Percentiles rank a stretch among this genome's conserved stretches.
Conservation (phyloP, 306 rosid species). For the Fragaria vesca region DNA sequence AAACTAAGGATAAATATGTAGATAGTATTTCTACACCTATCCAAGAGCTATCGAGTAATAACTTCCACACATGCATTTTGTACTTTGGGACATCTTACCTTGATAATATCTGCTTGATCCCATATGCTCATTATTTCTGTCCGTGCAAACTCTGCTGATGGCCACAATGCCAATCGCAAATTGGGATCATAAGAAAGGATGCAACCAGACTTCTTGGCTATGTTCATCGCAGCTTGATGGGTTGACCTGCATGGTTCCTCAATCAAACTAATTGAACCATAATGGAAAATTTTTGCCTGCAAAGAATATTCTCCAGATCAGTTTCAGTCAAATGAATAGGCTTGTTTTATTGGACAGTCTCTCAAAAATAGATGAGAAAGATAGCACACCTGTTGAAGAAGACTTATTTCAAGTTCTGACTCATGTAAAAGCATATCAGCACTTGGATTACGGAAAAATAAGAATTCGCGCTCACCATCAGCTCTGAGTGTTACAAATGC, state of each 20-base stretch:
- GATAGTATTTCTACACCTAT: background rate
- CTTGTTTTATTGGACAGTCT: background rate
- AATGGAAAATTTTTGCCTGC: conserved; percentile 81
- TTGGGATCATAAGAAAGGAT: conserved; percentile 94
- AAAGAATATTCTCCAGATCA: conserved; percentile 25
- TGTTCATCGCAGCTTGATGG: conserved; percentile 76
- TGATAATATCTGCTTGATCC: conserved; percentile 81
- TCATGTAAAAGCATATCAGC: conserved; percentile 92
- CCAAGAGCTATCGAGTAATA: background rate
- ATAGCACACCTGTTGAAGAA: conserved; percentile 54
- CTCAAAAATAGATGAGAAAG: conserved; percentile 5
- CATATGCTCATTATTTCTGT: conserved; percentile 78
- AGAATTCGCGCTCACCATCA: conserved; percentile 90
- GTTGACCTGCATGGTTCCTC: conserved; percentile 79
- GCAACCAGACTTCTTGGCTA: conserved; percentile 70
- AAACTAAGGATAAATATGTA: background rate
- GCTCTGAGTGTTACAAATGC: conserved; percentile 86
- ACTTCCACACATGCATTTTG: conserved; percentile 5
- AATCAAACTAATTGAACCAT: conserved; percentile 96
- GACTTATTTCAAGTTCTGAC: conserved; percentile 67
- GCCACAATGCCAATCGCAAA: conserved; percentile 85
- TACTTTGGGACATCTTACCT: conserved; percentile 40
- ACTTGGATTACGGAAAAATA: conserved; percentile 88
- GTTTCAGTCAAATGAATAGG: conserved; percentile 2
- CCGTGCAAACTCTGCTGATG: conserved; percentile 70